A percentile compares a stretch with the other conserved stretches of the same genome.
Conservation (phyloP, 2,329 filamentous ascomycete species). For the Penicillium sp. region DNA sequence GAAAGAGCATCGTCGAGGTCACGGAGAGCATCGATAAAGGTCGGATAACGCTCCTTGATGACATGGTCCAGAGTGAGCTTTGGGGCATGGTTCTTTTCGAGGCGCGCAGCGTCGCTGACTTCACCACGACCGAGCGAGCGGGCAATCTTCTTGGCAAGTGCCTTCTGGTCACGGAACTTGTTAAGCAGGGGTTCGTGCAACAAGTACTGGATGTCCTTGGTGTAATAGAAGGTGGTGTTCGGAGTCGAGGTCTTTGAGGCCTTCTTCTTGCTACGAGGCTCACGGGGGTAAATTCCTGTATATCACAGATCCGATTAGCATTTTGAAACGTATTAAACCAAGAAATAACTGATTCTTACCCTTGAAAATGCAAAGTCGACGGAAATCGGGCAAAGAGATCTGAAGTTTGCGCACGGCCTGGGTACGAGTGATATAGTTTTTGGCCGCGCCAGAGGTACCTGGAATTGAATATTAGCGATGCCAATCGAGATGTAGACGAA, state of each 20-base stretch:
- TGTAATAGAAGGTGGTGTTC: slow-evolving; percentile 86
- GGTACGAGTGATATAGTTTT: slow-evolving; percentile 97
- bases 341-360: slow-evolving; percentile 43
- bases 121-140: slow-evolving; percentile 89
- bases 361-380: slow-evolving; percentile 99
- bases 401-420: slow-evolving; percentile 97
- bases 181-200: slow-evolving; percentile 90
- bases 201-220: slow-evolving; percentile 97
- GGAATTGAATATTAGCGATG: slow-evolving; percentile 15
- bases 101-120: slow-evolving; percentile 78
- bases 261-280: slow-evolving; percentile 96
- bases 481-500: not conserved
- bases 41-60: slow-evolving; percentile 96
- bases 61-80: slow-evolving; percentile 93
- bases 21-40: slow-evolving; percentile 88
- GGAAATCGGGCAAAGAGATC: slow-evolving; percentile 94
- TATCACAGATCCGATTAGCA: slow-evolving; percentile 14
- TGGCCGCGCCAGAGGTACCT: slow-evolving; percentile 85
- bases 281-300: slow-evolving; percentile 85
- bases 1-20: slow-evolving; percentile 96
- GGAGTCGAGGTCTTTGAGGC: slow-evolving; percentile 85
- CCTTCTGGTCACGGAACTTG: slow-evolving; percentile 97
- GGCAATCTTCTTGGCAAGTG: slow-evolving; percentile 95
- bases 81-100: slow-evolving; percentile 89
- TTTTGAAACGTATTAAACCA: slow-evolving; percentile 1